Conservation (phyloP, 345 rosid species). For the Salix purpurea region DNA sequence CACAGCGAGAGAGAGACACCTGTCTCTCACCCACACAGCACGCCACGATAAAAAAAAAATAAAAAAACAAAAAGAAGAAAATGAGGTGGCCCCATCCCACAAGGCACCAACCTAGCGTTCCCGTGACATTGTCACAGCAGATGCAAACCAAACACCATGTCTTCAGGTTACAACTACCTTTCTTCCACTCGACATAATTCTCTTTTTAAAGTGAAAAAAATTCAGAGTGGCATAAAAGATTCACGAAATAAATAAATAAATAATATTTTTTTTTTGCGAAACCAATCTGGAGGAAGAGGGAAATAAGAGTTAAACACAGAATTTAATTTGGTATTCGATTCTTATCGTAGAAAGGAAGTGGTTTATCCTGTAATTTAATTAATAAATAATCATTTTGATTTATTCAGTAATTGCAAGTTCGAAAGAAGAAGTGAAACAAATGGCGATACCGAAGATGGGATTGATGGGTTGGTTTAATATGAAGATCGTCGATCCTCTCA, state of each 20-base stretch:
- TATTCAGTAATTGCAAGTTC: no score
- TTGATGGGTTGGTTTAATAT: slow-evolving; percentile 45
- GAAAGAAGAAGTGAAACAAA: background rate
- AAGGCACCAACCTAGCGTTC: background rate
- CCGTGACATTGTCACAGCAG: background rate
- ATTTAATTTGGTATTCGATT: no score
- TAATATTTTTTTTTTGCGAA: no score
- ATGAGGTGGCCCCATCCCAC: background rate
- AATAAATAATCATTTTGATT: no score
- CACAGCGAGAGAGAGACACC: background rate
- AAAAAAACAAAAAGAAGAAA: no score
- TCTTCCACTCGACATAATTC: background rate
- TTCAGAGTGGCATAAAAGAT: no score
- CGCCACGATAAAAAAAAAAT: background rate
- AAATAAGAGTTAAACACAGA: background rate
- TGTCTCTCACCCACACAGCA: background rate
- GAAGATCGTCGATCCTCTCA: slow-evolving; percentile 66
- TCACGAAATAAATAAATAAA: no score
- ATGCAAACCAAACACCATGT: background rate
- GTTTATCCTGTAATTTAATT: no score
- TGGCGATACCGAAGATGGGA: slow-evolving; percentile 35
- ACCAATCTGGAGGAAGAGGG: background rate
- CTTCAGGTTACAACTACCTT: background rate
- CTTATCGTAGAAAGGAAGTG: no score
- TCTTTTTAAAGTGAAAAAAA: background rate